phyloP scores from a whole-genome alignment of 129 eudicot species.

The Deinandra increscens region DNA sequence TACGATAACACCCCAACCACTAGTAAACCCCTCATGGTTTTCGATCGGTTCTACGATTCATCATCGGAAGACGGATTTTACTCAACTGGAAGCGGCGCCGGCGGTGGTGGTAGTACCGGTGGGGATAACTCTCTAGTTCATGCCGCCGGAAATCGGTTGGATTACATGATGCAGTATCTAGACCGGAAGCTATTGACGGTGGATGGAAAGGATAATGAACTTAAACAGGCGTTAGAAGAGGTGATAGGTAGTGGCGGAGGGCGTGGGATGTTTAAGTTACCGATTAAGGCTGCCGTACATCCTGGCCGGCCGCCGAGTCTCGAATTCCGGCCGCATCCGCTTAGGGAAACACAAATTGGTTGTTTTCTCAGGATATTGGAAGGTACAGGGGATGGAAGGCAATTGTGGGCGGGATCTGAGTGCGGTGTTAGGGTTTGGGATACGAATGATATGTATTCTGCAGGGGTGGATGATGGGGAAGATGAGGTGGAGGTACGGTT shows the following conservation, averaged over 20 bases:
- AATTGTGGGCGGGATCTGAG: conserved; percentile 84
- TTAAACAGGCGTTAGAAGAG: conserved; percentile 54
- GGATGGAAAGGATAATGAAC: conserved; percentile 23
- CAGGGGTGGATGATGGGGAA: conserved; percentile 20
- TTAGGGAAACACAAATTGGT: conserved; percentile 67
- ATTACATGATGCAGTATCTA: conserved; percentile 82
- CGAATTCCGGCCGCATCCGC: conserved; percentile 71
- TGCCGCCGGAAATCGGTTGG: conserved; percentile 61
- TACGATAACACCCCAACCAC: conserved; percentile 16
- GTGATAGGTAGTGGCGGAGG: conserved; percentile 61
- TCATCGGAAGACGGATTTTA: conserved; percentile 51
- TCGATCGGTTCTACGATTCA: conserved; percentile 73
- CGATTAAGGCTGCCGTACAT: conserved; percentile 53
- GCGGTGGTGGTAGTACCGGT: conserved; percentile 9
- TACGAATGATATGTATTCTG: conserved; percentile 43
- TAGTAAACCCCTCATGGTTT: conserved; percentile 46
- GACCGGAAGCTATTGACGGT: conserved; percentile 61
- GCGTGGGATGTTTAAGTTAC: conserved; percentile 53
- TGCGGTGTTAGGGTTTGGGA: conserved; percentile 70
- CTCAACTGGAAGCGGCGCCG: conserved; percentile 30
- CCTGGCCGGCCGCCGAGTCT: conserved; percentile 63
- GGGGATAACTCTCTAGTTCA: conserved; percentile 22
- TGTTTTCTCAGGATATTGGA: conserved; percentile 50
- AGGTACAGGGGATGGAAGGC: conserved; percentile 40
- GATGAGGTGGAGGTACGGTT: conserved; percentile 60